Conservation (phyloP, 164 flowering plant species). For the Magnolia changhungtana region DNA sequence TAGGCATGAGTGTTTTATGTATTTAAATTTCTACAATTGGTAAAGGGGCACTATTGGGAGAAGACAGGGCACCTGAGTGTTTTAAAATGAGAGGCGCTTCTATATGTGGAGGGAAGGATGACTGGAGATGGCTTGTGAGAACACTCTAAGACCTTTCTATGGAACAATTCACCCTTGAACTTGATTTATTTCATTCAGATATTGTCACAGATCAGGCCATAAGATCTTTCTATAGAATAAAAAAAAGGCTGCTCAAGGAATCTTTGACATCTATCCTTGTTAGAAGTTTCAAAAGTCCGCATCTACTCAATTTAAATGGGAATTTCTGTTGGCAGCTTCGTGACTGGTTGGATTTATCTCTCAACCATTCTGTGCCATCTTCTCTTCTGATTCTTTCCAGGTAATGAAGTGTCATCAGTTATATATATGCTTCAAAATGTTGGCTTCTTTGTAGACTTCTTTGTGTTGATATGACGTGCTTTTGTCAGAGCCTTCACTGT, state of each 20-base stretch:
- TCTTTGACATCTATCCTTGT: not conserved
- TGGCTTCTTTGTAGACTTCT: not conserved
- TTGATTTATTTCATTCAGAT: too few species aligned
- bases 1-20: not conserved
- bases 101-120: too few species aligned
- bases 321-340: constrained; percentile 60
- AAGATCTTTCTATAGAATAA: too few species aligned
- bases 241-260: not conserved
- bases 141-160: too few species aligned
- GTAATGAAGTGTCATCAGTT: constrained; percentile 28
- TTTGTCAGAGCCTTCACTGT: constrained; percentile 78
- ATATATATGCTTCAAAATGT: not conserved
- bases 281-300: not conserved
- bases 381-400: constrained; percentile 90
- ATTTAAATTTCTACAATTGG: too few species aligned
- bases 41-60: too few species aligned
- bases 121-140: too few species aligned
- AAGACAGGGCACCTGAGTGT: too few species aligned
- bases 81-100: too few species aligned
- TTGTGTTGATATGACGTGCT: not conserved
- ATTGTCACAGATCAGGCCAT: too few species aligned
- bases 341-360: constrained; percentile 98
- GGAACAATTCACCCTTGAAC: too few species aligned
- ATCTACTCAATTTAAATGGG: not conserved
- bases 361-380: constrained; percentile 90